Base-by-base conservation (phyloP, 495 filamentous ascomycete genomes). In the Penicillium cosmopolitanum region DNA sequence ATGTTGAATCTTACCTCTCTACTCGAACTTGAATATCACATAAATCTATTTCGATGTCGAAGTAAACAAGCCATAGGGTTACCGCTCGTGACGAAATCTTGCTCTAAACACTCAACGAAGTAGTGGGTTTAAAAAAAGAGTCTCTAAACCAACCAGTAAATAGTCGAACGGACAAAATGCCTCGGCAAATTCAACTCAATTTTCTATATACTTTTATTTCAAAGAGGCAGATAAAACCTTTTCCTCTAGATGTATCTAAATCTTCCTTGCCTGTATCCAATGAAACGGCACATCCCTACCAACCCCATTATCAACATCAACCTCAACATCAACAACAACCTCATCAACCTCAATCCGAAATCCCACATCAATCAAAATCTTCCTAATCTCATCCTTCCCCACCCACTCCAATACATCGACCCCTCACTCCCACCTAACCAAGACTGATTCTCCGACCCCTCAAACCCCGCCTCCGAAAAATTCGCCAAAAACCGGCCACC, bases 401-500 rank as follows among this genome's bases (percentile, higher is more conserved):
- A 80, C 6, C 71, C 65, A 66, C 73, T 77, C 77, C 79, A 82
- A 68, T 70, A 73, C 70, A 81, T 75, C 51, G 51, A 61, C 10
- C 70, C 68, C 7, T 63, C 33, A 0, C 19, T 51, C 0, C 48
- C 63, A 4, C 67, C 70, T 54, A 70, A 58, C 75, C 66, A 80
- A 35, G 58, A 55, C 53, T 28, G 33, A 50, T 61, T 48, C 34
- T 50, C 58, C 13, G 8, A 16, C 34, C 53, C 65, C 53, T 51
- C 67, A 44, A 65, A 62, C 38, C 65, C 67, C 2, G 36, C 44
- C 33, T 54, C 66, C 7, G 63, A 61, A 48, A 82, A 75, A 56
- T 80, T 82, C n/a, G 53, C 66, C 10, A 80, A 50, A 5, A 80
- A 40, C 51, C 44, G 56, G 0, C 78, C 78, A 0, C 74, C 75